Conservation (phyloP, 1,139 yeast species). For the Kodamaea arcana region DNA sequence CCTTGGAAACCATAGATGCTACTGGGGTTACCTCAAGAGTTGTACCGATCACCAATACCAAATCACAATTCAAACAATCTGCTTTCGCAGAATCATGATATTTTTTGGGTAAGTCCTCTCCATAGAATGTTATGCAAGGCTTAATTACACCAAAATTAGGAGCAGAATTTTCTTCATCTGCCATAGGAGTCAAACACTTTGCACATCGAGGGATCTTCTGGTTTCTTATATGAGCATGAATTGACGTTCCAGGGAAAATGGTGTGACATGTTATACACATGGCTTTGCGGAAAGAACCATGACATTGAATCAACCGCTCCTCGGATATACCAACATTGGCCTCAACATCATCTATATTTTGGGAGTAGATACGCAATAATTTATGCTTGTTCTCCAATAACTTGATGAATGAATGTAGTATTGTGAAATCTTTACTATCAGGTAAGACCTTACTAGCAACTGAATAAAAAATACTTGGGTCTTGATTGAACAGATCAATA, state of each 20-base stretch:
- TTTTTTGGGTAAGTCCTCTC: conserved; percentile 69
- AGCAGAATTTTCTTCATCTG: conserved; percentile 13
- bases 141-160: conserved; percentile 55
- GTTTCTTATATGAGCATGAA: conserved; percentile 59
- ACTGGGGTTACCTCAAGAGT: conserved; percentile 95
- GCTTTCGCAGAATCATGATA: conserved; percentile 15
- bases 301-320: conserved; percentile 84
- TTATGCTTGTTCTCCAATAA: conserved; percentile 73
- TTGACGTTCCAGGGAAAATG: conserved; percentile 60
- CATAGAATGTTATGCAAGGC: conserved; percentile 94
- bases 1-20: conserved; percentile 75
- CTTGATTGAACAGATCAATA: conserved; percentile 62
- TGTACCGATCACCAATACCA: conserved; percentile 85
- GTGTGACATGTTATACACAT: conserved; percentile 77
- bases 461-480: conserved; percentile 80
- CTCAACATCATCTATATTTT: conserved; percentile 90
- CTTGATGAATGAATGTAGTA: conserved; percentile 80
- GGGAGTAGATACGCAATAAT: conserved; percentile 84
- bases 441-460: conserved; percentile 80
- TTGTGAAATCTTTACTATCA: conserved; percentile 60
- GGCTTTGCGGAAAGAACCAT: conserved; percentile 92
- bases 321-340: conserved; percentile 72
- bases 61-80: conserved; percentile 51
- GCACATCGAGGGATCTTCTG: conserved; percentile 72
- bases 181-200: conserved; percentile 45